phyloP scores from a whole-genome alignment of 257 asterid species.

The Verbascum thapsus region DNA sequence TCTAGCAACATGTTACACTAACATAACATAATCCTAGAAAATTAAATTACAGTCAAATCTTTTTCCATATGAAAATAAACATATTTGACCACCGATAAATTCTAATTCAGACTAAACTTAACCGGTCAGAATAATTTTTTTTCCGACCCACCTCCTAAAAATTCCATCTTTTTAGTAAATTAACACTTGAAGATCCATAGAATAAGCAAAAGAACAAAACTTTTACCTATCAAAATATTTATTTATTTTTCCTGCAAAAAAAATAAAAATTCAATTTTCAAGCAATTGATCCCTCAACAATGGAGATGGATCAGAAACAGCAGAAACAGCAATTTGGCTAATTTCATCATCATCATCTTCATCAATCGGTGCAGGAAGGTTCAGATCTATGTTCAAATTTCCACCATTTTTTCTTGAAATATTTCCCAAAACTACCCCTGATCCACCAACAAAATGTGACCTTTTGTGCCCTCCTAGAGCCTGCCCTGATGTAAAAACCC shows the following conservation, averaged over 20 bases:
- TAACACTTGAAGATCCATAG: conserved; percentile 21
- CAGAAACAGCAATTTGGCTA: conserved; percentile 60
- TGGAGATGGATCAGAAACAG: conserved; percentile 66
- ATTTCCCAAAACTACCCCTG: conserved; percentile 33
- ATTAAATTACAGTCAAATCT: conserved; percentile 27
- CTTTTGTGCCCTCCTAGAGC: conserved; percentile 67
- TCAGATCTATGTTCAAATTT: conserved; percentile 65
- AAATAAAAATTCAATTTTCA: no score
- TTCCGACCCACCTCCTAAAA: background rate
- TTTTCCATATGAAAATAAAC: conserved; percentile 8
- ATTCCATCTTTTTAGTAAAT: conserved; percentile 5
- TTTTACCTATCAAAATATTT: conserved; percentile 31
- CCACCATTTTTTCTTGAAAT: conserved; percentile 40
- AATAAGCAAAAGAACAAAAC: conserved; percentile 21
- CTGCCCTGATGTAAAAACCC: conserved; percentile 58
- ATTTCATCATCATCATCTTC: conserved; percentile 66
- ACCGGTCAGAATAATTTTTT: no score
- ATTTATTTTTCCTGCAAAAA: no score
- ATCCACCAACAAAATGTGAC: conserved; percentile 43
- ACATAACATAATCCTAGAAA: conserved; percentile 32
- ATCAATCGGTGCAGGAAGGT: conserved; percentile 71
- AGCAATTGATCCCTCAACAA: no score
- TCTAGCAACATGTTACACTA: conserved; percentile 31
- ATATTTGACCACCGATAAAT: conserved; percentile 11
- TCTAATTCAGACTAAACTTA: no score